Evolutionary conservation across 257 asterid genomes (phyloP), one percentile per base, ranked within the genome.

Genomic region (Thymus quinquecostatus): DNA sequence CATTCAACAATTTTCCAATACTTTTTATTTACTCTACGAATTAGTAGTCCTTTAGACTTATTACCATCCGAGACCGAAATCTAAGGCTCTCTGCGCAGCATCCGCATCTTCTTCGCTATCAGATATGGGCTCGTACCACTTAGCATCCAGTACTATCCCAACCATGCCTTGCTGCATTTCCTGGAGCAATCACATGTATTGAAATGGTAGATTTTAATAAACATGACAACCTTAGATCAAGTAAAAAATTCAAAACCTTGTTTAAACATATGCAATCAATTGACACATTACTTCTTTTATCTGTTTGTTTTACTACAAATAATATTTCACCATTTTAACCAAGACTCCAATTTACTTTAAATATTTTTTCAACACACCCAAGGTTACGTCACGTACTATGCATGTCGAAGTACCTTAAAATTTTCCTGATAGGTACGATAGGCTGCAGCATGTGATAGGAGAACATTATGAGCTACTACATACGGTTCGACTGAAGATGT

Each of bases 11-110:
- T 28, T 9, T 56, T 29, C 3, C 3, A 56, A 29, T 12, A 48
- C 14, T 49, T 49, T 4, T 50, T n/a, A 3, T 14, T 1, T 54
- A 5, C 1, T 54, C 33, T 27, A 21, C 6, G 1, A 54, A 29
- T 9, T 56, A 11, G 32, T 4, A 12, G 44, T 2, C 33, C 7
- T 54, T 8, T 7, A 2, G 1, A 10, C 1, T 7, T 44, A 57
- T 78, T 88, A 92, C 98, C 98, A 92, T 84, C 97, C 98, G 12
- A 88, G 89, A 29, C 64, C 84, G 71, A 90, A 92, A 61, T 92
- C 98, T 67, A 88, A 36, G 72, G 95, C 96, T 82, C 98, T 78
- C 43, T 60, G 68, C 6, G 96, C 92, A 54, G 98, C 98, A 30
- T 81, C 81, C 64, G 66, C 72, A 70, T 90, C 95, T 83, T 90